phyloP scores from a whole-genome alignment of 345 rosid genomes.

The Lepidium africanum region DNA sequence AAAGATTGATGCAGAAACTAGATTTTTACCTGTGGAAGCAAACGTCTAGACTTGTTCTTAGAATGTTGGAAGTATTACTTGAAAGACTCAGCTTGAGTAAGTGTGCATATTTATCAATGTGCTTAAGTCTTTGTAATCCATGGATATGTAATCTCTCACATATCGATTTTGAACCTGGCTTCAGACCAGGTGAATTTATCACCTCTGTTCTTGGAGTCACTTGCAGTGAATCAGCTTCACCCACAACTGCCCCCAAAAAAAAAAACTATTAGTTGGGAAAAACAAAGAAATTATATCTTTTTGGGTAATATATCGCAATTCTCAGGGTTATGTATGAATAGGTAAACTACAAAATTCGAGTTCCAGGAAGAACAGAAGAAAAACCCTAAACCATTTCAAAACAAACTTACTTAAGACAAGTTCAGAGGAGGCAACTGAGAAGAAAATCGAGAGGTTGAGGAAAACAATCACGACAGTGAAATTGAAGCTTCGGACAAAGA shows the following conservation, averaged over 20 bases:
- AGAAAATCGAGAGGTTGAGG: slow-evolving; percentile 12
- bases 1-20: neutral
- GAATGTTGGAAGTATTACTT: slow-evolving; percentile 26
- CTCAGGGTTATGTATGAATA: too few relatives aligned
- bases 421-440: slow-evolving; percentile 23
- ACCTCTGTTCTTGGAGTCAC: slow-evolving; percentile 45
- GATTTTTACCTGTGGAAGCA: slow-evolving; percentile 69
- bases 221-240: slow-evolving; percentile 31
- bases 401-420: slow-evolving; percentile 32
- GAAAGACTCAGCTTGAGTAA: slow-evolving; percentile 48
- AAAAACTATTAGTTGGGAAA: neutral
- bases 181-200: slow-evolving; percentile 48
- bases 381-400: slow-evolving; percentile 27
- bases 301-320: neutral
- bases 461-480: slow-evolving; percentile 15
- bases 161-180: slow-evolving; percentile 34
- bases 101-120: slow-evolving; percentile 54
- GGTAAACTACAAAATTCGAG: neutral
- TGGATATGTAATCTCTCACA: slow-evolving; percentile 56
- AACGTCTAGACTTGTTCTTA: slow-evolving; percentile 40
- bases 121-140: slow-evolving; percentile 49
- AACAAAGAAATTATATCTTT: neutral
- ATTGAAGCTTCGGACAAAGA: slow-evolving; percentile 25
- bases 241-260: slow-evolving; percentile 40
- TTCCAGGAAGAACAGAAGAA: neutral